Conservation (phyloP, 352 stramenopile genomes). For the Pythium plurisporium region DNA sequence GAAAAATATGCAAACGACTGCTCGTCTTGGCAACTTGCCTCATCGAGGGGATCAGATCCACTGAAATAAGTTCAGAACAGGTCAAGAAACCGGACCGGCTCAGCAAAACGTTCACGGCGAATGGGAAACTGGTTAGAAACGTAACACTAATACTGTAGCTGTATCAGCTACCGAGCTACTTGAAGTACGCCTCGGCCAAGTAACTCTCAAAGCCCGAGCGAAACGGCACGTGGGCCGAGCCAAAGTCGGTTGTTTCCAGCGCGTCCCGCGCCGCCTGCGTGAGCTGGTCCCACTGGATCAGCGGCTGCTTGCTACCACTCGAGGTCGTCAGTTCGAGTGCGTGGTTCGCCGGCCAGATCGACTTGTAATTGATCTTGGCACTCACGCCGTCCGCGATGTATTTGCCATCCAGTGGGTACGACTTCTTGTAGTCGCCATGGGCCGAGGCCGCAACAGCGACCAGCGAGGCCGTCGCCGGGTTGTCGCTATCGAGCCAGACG, state of each 20-base stretch:
- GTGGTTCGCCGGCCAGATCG: slow-evolving; percentile 4
- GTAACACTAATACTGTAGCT: no score
- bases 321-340: slow-evolving; percentile 5
- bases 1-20: no score
- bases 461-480: background rate
- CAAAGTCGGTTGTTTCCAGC: slow-evolving; percentile 22
- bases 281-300: slow-evolving; percentile 25
- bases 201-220: slow-evolving; percentile 18
- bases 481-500: slow-evolving; percentile 25
- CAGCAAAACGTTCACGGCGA: no score
- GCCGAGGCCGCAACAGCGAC: slow-evolving; percentile 2
- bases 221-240: slow-evolving; percentile 22
- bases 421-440: slow-evolving; percentile 9
- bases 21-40: no score
- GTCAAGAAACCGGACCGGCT: no score
- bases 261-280: slow-evolving; percentile 14
- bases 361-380: slow-evolving; percentile 12
- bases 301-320: slow-evolving; percentile 13
- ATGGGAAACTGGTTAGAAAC: no score
- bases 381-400: slow-evolving; percentile 1
- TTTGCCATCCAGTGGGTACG: background rate
- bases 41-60: no score
- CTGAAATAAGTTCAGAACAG: no score
- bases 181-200: slow-evolving; percentile 15
- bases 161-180: slow-evolving; percentile 2